Conservation (phyloP, 257 asterid genomes). For the Eustoma russellianum region DNA sequence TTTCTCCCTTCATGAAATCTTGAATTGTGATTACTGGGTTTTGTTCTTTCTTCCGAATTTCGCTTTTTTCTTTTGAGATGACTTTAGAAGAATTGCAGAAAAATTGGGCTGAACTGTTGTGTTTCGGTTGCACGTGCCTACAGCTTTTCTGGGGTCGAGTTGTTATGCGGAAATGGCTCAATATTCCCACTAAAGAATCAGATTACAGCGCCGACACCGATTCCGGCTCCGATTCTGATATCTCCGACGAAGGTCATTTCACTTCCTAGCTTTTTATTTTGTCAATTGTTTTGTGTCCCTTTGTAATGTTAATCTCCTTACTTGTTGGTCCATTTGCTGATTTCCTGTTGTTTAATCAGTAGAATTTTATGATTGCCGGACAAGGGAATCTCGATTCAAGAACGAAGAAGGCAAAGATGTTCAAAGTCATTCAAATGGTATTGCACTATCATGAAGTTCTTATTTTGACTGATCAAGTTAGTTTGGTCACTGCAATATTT, state of each 20-base stretch:
- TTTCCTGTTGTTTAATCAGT: constrained; percentile 1
- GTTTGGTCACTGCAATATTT: too few species aligned
- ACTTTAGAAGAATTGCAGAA: constrained; percentile 48
- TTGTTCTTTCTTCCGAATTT: not conserved
- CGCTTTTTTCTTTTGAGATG: not conserved
- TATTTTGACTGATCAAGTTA: too few species aligned
- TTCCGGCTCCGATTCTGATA: constrained; percentile 22
- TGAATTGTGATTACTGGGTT: not conserved
- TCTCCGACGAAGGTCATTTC: constrained; percentile 45
- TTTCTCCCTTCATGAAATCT: not conserved
- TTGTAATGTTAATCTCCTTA: not conserved
- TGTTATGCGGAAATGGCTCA: constrained; percentile 76
- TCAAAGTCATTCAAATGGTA: constrained; percentile 50
- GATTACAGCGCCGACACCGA: constrained; percentile 77
- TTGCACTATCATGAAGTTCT: constrained; percentile 6
- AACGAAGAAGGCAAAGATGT: constrained; percentile 28
- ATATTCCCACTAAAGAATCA: constrained; percentile 34
- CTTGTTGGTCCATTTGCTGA: not conserved
- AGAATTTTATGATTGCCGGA: constrained; percentile 40
- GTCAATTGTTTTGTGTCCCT: not conserved
- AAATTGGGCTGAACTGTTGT: constrained; percentile 71
- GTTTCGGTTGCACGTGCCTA: constrained; percentile 72
- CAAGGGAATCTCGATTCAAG: constrained; percentile 44
- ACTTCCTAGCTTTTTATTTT: not conserved
- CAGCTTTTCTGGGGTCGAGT: constrained; percentile 81